Evolutionary conservation across 768 basidiomycete genomes (phyloP), one percentile per base, ranked within the genome.

Genomic region (Boletus rubroflammeus): DNA sequence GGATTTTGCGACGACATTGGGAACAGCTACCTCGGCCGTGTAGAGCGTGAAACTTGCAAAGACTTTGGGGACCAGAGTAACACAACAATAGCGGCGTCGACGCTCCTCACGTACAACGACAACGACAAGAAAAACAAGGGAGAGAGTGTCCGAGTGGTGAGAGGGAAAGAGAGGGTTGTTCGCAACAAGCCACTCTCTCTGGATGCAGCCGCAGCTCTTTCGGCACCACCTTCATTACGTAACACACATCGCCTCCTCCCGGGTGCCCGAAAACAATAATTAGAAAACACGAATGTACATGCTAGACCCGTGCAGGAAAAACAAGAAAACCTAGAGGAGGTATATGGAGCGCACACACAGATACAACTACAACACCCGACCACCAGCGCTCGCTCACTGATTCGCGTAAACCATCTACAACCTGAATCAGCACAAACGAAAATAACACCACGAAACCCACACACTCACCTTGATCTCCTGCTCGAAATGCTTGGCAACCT

Each of bases 401-500:
- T 61, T 67, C 66, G 67, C 65, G 57, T 69, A 75, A 34, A 69
- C 66, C 57, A 63, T 60, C 73, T 74, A 29, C 15, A 13, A 7
- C 28, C 7, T 5, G 25, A 40, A 17, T 60, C 38, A 60, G 50
- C 36, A 11, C 17, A 14, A 7, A 4, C 32, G 26, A 6, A 29
- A 23, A 10, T 15, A 1, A 26, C 31, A 32, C 40, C 21, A 15
- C 40, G 7, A 3, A 29, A 1, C 19, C 38, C 49, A 15, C 45
- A 6, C 36, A 44, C 43, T 11, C 28, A 83, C 86, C 77, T 83
- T 76, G 56, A 91, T 85, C 70, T 88, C 79, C 38, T 67, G 60
- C 54, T 76, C 77, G 55, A 86, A 93, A 61, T 71, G 75, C 71
- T 86, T 80, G 57, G 79, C 81, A 52, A 96, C 78, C 71, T 76